Base-by-base conservation (phyloP, 805 yeast genomes). In the Nakazawaea wyomingensis region DNA sequence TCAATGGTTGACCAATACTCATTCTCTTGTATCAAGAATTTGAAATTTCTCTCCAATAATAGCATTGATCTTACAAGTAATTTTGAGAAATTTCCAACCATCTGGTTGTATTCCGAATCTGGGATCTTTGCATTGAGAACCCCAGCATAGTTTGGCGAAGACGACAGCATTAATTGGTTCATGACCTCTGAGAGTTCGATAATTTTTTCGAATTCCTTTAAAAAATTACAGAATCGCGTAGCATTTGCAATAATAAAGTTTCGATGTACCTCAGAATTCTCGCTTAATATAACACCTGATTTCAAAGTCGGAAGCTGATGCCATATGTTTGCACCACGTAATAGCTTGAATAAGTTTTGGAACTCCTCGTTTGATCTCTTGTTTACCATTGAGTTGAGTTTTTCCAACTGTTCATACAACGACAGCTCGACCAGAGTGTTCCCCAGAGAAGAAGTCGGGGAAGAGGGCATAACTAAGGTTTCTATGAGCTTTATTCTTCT, bases 21-120 rank as follows among this genome's bases (percentile, higher is more conserved):
- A 27, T 42, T 42, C 34, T 42, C 41, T 29, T 17, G 7, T 16
- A 24, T 14, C 28, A 37, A 8, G 13, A 24, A 24, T 20, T 17
- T 20, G 28, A 26, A 37, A 32, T 27, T 22, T 32, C 34, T 36
- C 29, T 42, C 45, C 28, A 42, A 32, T n/a, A 42, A 22, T 13
- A 14, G 10, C 24, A 42, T 42, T 22, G 45, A 42, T 27, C 41
- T 34, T 17, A 42, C 41, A 18, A 42, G 16, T 3, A 42, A 27
- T 10, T 26, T 22, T 10, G 41, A 17, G 18, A 18, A 37, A 10
- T 31, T 37, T 4, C 19, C 29, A 5, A 34, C 39, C 14, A 41
- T 7, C 6, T 31, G 36, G 28, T 37, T 27, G 16, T 36, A 31
- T 10, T 24, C 18, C 4, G 14, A n/a, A 18, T 14, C 28, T 16